Evolutionary conservation across 2,329 filamentous ascomycete species (phyloP).

Genomic region (Colletotrichum tanaceti): DNA sequence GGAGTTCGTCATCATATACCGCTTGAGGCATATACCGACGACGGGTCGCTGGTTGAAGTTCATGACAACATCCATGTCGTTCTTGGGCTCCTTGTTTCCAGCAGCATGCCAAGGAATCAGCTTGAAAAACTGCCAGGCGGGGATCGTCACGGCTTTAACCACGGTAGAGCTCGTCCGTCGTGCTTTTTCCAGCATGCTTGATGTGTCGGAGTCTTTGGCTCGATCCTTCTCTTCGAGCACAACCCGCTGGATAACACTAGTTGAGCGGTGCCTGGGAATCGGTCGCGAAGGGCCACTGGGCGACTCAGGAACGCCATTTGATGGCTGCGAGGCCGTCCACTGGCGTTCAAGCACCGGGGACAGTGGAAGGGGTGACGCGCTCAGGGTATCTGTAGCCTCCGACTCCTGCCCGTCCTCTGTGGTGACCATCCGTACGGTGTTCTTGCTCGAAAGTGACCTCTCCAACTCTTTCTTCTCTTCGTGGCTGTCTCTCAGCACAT

Average conservation of each 20-base stretch:
- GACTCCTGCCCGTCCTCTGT: slow-evolving; percentile 45
- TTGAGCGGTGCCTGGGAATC: slow-evolving; percentile 59
- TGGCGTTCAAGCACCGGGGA: slow-evolving; percentile 44
- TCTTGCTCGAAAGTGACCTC: slow-evolving; percentile 45
- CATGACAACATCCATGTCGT: slow-evolving; percentile 84
- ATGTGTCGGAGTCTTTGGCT: slow-evolving; percentile 55
- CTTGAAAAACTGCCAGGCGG: slow-evolving; percentile 97
- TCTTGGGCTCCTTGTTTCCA: slow-evolving; percentile 62
- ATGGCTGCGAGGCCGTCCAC: slow-evolving; percentile 23
- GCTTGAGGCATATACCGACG: slow-evolving; percentile 91
- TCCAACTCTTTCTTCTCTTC: slow-evolving; percentile 62
- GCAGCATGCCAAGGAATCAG: slow-evolving; percentile 91
- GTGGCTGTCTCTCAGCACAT: slow-evolving; percentile 80
- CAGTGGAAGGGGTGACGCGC: slow-evolving; percentile 49
- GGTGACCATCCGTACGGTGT: slow-evolving; percentile 51
- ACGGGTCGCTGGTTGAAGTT: slow-evolving; percentile 90
- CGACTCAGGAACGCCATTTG: slow-evolving; percentile 35
- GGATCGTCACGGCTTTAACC: slow-evolving; percentile 89
- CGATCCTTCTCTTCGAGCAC: slow-evolving; percentile 64
- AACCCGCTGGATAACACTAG: slow-evolving; percentile 71
- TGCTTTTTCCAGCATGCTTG: slow-evolving; percentile 56
- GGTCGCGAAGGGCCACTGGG: slow-evolving; percentile 50
- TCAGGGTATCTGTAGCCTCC: slow-evolving; percentile 49
- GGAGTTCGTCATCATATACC: slow-evolving; percentile 80
- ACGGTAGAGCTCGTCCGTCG: slow-evolving; percentile 61